These are phyloP conservation scores for Thraustochytrium sp. DNA, from an alignment of 352 stramenopile species.

Conservation along the genomic window DNA sequence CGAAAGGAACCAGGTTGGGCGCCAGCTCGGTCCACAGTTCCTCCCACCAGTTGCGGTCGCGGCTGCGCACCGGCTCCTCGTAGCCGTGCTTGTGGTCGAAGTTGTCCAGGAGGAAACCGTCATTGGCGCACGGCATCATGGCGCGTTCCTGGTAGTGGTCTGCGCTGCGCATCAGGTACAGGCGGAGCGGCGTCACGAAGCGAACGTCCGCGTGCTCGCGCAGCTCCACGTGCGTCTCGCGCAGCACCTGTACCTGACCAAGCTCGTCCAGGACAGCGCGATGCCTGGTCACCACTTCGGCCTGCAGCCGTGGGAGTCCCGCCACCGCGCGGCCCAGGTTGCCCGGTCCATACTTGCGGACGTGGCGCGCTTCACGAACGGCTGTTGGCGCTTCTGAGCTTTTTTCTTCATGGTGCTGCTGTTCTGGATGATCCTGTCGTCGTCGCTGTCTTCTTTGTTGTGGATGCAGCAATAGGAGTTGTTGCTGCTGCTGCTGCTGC, in stretches of 20 bases:
- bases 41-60: conserved; percentile 5
- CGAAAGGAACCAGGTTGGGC: not conserved
- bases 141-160: not conserved
- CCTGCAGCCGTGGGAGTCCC: not conserved
- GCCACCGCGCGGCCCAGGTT: not conserved
- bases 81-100: conserved; percentile 38
- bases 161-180: not conserved
- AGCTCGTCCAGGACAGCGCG: conserved; percentile 17
- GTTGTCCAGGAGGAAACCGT: conserved; percentile 21
- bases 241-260: not conserved
- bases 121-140: conserved; percentile 28
- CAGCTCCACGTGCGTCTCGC: not conserved
- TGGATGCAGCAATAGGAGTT: too few relatives aligned
- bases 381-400: too few relatives aligned
- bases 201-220: not conserved
- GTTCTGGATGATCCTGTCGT: too few relatives aligned
- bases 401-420: too few relatives aligned
- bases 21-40: conserved; percentile 13
- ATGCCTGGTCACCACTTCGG: not conserved
- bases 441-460: too few relatives aligned
- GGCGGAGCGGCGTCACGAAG: not conserved
- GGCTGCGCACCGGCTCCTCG: not conserved
- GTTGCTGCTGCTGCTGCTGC: too few relatives aligned
- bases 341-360: not conserved
- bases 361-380: not conserved